Evolutionary conservation across 163 green algal species (phyloP).

Genomic region (Smithsoniella earleae): DNA sequence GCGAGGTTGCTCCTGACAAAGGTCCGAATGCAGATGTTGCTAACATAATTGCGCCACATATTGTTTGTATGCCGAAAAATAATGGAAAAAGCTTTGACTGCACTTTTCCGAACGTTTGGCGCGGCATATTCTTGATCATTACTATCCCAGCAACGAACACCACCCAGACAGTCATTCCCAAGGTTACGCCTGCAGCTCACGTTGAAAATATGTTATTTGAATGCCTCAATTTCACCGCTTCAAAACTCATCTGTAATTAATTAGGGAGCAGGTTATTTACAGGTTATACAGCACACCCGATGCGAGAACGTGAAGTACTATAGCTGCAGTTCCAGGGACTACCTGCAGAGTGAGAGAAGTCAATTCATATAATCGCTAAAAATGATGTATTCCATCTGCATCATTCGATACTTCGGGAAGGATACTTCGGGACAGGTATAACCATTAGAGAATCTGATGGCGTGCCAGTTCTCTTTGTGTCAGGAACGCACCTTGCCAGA

Average conservation of each 20-base stretch:
- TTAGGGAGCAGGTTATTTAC: neutral
- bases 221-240: too few relatives aligned
- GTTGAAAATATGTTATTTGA: too few relatives aligned
- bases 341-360: too few relatives aligned
- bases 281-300: neutral
- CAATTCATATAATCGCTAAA: neutral
- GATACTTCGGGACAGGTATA: neutral
- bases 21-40: conserved; percentile 25
- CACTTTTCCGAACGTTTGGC: conserved; percentile 57
- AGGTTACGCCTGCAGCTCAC: too few relatives aligned
- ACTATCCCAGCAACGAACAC: conserved; percentile 33
- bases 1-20: neutral
- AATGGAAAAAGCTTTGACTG: conserved; percentile 44
- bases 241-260: too few relatives aligned
- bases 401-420: neutral
- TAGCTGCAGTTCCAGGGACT: neutral
- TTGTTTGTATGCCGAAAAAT: conserved; percentile 45
- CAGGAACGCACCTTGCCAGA: neutral
- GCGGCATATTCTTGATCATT: conserved; percentile 55
- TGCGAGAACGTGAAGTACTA: neutral
- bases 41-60: conserved; percentile 40
- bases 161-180: conserved; percentile 1
- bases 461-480: too few relatives aligned
- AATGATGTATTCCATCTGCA: neutral
- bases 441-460: neutral